phyloP scores from a whole-genome alignment of 306 rosid species.

The Trifolium subterraneum region DNA sequence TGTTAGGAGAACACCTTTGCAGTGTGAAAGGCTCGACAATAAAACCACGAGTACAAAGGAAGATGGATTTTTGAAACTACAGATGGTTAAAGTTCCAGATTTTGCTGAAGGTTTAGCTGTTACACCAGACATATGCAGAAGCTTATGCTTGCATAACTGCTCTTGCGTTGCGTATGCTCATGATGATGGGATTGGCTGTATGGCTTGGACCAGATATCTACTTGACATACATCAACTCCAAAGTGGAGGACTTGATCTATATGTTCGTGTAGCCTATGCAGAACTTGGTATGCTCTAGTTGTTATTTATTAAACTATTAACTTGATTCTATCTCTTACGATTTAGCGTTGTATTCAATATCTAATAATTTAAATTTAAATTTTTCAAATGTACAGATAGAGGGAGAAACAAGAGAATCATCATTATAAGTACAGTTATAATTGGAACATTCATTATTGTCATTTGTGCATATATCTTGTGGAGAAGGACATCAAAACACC shows the following conservation, averaged over 20 bases:
- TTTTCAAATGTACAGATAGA: not conserved
- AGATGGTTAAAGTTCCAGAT: conserved; percentile 52
- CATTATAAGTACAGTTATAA: conserved; percentile 12
- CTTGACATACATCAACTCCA: conserved; percentile 39
- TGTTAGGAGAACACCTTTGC: conserved; percentile 29
- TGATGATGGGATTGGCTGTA: conserved; percentile 32
- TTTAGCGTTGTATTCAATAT: not conserved
- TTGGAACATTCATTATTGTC: conserved; percentile 29
- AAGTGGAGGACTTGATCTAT: conserved; percentile 38
- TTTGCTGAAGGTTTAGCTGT: conserved; percentile 12
- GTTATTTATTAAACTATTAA: not conserved
- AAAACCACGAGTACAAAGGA: not conserved
- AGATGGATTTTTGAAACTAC: conserved; percentile 48
- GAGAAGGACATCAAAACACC: conserved; percentile 19
- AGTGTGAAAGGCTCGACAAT: conserved; percentile 5
- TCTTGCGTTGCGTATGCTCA: conserved; percentile 34
- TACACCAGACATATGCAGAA: conserved; percentile 24
- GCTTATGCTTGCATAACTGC: conserved; percentile 41
- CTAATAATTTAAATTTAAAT: not conserved
- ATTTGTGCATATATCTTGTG: conserved; percentile 36
- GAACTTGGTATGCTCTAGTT: conserved; percentile 35
- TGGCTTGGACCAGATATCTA: conserved; percentile 37
- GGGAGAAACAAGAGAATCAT: not conserved
- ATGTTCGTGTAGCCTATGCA: conserved; percentile 33
- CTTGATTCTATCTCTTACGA: not conserved